phyloP scores from a whole-genome alignment of 202 grass and related monocot genomes.

The Setaria viridis region DNA sequence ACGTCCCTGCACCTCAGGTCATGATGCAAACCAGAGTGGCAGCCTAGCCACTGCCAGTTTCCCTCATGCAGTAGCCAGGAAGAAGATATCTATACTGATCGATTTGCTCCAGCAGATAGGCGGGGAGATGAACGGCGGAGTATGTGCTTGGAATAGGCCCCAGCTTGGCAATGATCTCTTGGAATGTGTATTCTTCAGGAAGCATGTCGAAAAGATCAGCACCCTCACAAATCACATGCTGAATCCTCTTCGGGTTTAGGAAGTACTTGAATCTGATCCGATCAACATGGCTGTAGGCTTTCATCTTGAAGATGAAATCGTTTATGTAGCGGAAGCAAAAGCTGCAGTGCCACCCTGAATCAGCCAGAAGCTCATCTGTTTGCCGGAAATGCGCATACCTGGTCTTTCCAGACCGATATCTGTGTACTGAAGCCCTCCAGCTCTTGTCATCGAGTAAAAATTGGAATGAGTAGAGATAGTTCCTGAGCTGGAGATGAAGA shows the following conservation, averaged over 20 bases:
- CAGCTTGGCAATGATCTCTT: constrained; percentile 91
- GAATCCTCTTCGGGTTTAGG: constrained; percentile 69
- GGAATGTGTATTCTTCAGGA: constrained; percentile 91
- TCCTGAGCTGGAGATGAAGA: constrained; percentile 82
- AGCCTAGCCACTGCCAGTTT: constrained; percentile 77
- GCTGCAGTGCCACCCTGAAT: constrained; percentile 96
- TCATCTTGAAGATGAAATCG: constrained; percentile 93
- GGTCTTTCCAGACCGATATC: constrained; percentile 73
- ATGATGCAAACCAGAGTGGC: neutral
- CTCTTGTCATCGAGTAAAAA: constrained; percentile 83
- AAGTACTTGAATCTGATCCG: constrained; percentile 83
- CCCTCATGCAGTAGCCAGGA: constrained; percentile 73
- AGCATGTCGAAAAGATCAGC: constrained; percentile 92
- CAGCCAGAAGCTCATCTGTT: constrained; percentile 78
- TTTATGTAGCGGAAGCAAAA: constrained; percentile 81
- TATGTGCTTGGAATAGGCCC: constrained; percentile 76
- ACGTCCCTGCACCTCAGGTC: constrained; percentile 5
- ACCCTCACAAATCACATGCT: constrained; percentile 85
- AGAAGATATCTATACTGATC: constrained; percentile 87
- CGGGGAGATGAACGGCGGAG: constrained; percentile 81
- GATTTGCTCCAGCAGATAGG: constrained; percentile 63
- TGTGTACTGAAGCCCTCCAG: constrained; percentile 87
- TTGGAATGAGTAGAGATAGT: constrained; percentile 90
- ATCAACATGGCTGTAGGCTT: constrained; percentile 85
- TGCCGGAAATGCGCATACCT: constrained; percentile 85